Percentiles rank a stretch among this genome's conserved stretches.
phyloP scores from a whole-genome alignment of 306 rosid genomes.

The Pterocarpus santalinus region DNA sequence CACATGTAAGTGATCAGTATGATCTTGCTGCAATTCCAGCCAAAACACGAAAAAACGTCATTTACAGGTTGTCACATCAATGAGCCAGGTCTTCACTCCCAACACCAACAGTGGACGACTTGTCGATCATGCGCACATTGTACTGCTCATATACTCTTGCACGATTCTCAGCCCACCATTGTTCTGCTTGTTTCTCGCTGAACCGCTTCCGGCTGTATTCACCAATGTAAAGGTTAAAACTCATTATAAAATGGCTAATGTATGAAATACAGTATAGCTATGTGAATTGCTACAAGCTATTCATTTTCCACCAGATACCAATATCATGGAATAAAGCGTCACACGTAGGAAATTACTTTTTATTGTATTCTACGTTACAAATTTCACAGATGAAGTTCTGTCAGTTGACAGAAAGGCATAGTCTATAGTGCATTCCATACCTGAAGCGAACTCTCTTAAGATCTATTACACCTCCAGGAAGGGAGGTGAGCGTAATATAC shows the following conservation, averaged over 20 bases:
- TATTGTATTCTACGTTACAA: conserved; percentile 3
- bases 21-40: conserved; percentile 65
- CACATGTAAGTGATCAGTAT: conserved; percentile 60
- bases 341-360: not conserved
- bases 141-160: conserved; percentile 87
- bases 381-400: conserved; percentile 11
- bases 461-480: conserved; percentile 89
- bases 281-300: conserved; percentile 1
- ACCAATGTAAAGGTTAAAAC: conserved; percentile 38
- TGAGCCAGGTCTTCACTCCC: conserved; percentile 92
- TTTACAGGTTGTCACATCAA: conserved; percentile 73
- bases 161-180: conserved; percentile 98
- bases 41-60: conserved; percentile 63
- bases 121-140: conserved; percentile 83
- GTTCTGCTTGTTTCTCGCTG: conserved; percentile 96
- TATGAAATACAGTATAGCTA: not conserved
- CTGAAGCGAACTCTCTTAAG: conserved; percentile 99
- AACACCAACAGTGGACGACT: conserved; percentile 85
- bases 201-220: conserved; percentile 93
- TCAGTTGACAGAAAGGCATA: conserved; percentile 15
- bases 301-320: conserved; percentile 26
- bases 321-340: conserved; percentile 28
- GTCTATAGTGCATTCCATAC: conserved; percentile 51
- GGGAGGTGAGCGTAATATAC: conserved; percentile 90
- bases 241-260: not conserved